Conservation (phyloP, 345 rosid species). For the Lagerstroemia speciosa region DNA sequence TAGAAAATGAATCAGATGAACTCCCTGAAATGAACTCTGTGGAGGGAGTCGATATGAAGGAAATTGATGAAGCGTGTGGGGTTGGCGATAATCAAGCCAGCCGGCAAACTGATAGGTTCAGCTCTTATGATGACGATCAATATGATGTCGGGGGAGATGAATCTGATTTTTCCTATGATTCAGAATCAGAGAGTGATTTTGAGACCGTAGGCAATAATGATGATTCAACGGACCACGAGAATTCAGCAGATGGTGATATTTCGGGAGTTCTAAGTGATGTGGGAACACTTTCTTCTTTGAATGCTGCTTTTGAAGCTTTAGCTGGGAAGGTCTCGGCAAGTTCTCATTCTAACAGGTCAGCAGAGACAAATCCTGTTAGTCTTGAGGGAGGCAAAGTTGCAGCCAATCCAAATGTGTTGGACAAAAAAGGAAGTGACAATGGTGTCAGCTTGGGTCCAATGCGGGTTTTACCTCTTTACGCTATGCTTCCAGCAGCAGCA, state of each 20-base stretch:
- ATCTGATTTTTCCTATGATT: slow-evolving; percentile 36
- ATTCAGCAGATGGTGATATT: slow-evolving; percentile 18
- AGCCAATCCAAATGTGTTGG: slow-evolving; percentile 10
- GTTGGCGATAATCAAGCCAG: slow-evolving; percentile 21
- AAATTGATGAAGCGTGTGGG: slow-evolving; percentile 68
- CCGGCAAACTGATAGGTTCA: slow-evolving; percentile 41
- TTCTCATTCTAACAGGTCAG: slow-evolving; percentile 15
- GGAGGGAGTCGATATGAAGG: slow-evolving; percentile 55
- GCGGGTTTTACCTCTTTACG: slow-evolving; percentile 78
- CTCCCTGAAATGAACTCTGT: slow-evolving; percentile 24
- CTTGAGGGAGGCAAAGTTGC: slow-evolving; percentile 21
- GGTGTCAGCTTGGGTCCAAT: slow-evolving; percentile 22
- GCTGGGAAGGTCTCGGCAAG: slow-evolving; percentile 27
- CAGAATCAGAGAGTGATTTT: slow-evolving; percentile 58
- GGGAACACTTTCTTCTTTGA: slow-evolving; percentile 47
- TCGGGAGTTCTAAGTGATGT: slow-evolving; percentile 26
- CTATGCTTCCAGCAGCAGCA: slow-evolving; percentile 79
- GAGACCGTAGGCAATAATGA: slow-evolving; percentile 36
- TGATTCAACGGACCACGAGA: slow-evolving; percentile 16
- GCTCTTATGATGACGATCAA: slow-evolving; percentile 45
- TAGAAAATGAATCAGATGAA: slow-evolving; percentile 20
- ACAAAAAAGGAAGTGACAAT: slow-evolving; percentile 19
- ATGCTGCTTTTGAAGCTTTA: slow-evolving; percentile 66
- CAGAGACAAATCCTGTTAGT: slow-evolving; percentile 5
- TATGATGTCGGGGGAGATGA: slow-evolving; percentile 34